These are phyloP conservation scores for Striga hermonthica DNA, from an alignment of 305 asterid species.

Conservation along the genomic window DNA sequence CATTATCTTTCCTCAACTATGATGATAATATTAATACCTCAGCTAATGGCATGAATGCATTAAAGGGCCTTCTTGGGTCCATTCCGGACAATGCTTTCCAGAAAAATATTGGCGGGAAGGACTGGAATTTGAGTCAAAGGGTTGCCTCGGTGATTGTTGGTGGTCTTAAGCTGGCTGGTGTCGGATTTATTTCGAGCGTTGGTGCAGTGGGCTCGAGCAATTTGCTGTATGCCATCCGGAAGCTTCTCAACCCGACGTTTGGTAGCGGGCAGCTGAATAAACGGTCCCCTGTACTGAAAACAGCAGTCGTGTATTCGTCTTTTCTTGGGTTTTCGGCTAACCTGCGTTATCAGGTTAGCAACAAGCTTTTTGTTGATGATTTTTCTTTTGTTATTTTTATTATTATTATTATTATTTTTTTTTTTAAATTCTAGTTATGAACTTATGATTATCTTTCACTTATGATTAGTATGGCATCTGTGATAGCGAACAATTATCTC, in stretches of 20 bases:
- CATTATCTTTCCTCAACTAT: conserved; percentile 66
- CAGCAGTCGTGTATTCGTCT: conserved; percentile 69
- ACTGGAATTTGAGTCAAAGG: conserved; percentile 79
- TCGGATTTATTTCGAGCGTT: conserved; percentile 88
- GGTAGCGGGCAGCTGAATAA: conserved; percentile 44
- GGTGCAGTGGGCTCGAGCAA: conserved; percentile 95
- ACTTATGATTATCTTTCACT: too few relatives aligned
- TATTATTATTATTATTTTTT: too few relatives aligned
- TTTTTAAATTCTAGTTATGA: too few relatives aligned
- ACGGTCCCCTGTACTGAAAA: conserved; percentile 82
- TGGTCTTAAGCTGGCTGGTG: conserved; percentile 84
- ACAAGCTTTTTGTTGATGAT: too few relatives aligned
- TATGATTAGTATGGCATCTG: too few relatives aligned
- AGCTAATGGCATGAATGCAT: conserved; percentile 61
- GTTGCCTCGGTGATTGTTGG: conserved; percentile 85
- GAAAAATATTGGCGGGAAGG: conserved; percentile 66
- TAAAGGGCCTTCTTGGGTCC: conserved; percentile 81
- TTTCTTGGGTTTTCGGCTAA: conserved; percentile 93
- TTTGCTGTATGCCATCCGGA: conserved; percentile 46
- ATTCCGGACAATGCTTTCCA: conserved; percentile 97
- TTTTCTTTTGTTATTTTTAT: too few relatives aligned
- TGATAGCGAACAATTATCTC: too few relatives aligned
- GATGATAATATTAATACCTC: conserved; percentile 38
- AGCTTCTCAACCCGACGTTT: conserved; percentile 55
- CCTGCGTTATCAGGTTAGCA: conserved; percentile 79